A percentile compares a stretch with the other conserved stretches of the same genome.
Evolutionary conservation across 2,329 filamentous ascomycete genomes (phyloP).

Genomic region (Phaeosphaeriaceae sp.): DNA sequence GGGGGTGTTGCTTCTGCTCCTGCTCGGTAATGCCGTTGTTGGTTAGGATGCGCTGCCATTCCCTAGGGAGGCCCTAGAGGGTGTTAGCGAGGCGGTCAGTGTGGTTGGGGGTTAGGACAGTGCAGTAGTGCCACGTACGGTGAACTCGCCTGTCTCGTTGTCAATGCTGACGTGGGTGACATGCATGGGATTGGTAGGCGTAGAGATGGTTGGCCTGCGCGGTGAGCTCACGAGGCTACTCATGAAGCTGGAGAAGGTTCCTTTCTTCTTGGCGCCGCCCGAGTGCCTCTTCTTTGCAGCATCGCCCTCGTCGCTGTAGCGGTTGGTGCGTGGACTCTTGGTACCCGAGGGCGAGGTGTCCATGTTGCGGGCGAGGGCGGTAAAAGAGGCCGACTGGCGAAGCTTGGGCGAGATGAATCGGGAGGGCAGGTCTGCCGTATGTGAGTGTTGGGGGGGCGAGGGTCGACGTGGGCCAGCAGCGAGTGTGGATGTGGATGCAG

Average conservation of each 20-base stretch:
- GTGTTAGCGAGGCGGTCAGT: constrained; percentile 22
- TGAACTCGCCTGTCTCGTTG: constrained; percentile 94
- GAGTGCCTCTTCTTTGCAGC: constrained; percentile 37
- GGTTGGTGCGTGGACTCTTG: constrained; percentile 45
- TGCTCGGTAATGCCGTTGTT: constrained; percentile 96
- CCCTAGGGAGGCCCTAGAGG: constrained; percentile 83
- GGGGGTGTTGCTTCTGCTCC: constrained; percentile 93
- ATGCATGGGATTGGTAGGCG: constrained; percentile 95
- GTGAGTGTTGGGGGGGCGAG: constrained; percentile 35
- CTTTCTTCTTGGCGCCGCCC: constrained; percentile 50
- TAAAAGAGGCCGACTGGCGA: constrained; percentile 52
- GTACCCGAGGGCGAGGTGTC: constrained; percentile 48
- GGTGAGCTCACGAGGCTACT: constrained; percentile 64
- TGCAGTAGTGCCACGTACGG: constrained; percentile 61
- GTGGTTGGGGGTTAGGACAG: constrained; percentile 6
- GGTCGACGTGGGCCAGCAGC: constrained; percentile 27
- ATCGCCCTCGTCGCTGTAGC: constrained; percentile 48
- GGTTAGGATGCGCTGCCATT: constrained; percentile 96
- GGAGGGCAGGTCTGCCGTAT: constrained; percentile 32
- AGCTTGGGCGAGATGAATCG: constrained; percentile 38
- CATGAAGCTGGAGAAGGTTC: constrained; percentile 49
- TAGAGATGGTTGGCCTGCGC: constrained; percentile 92
- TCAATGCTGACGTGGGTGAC: constrained; percentile 98
- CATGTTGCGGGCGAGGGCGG: constrained; percentile 52
- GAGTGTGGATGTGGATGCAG: constrained; percentile 10